Percentiles rank a stretch among this genome's conserved stretches.
Conservation (phyloP, 108 stramenopile species). For the Cyclotella atomus region DNA sequence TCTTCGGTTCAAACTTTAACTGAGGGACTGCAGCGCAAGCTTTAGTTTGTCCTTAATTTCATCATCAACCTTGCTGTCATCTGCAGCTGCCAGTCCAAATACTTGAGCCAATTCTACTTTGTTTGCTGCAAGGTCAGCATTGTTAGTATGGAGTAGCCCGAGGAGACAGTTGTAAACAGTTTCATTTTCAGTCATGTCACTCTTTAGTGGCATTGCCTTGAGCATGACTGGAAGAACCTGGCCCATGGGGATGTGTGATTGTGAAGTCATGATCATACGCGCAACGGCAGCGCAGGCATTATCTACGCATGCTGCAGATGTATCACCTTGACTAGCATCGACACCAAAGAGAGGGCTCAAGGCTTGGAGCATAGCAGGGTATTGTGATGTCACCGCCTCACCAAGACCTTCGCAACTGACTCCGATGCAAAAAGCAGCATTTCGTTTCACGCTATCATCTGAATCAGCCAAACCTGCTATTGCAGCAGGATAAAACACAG, state of each 20-base stretch:
- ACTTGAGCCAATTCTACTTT: conserved; percentile 73
- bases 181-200: conserved; percentile 95
- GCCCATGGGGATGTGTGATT: conserved; percentile 77
- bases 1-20: conserved; percentile 20
- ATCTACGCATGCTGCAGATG: conserved; percentile 84
- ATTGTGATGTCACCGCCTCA: conserved; percentile 60
- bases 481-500: conserved; percentile 83
- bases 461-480: conserved; percentile 83
- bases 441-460: conserved; percentile 88
- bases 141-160: conserved; percentile 86
- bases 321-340: conserved; percentile 66
- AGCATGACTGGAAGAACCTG: conserved; percentile 92
- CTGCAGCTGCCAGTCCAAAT: conserved; percentile 68
- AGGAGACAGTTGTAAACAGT: conserved; percentile 93
- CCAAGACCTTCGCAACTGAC: conserved; percentile 86
- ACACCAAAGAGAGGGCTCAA: conserved; percentile 85
- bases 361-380: conserved; percentile 76
- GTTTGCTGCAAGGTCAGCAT: conserved; percentile 72
- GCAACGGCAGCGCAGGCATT: conserved; percentile 92
- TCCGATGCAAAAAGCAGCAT: conserved; percentile 94
- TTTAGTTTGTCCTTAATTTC: conserved; percentile 82
- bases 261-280: conserved; percentile 92
- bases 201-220: conserved; percentile 86
- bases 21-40: conserved; percentile 56
- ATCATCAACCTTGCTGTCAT: conserved; percentile 75